Percentiles rank a stretch among this genome's conserved stretches.
Conservation (phyloP, 768 basidiomycete species). For the Hemileccinum impolitum region DNA sequence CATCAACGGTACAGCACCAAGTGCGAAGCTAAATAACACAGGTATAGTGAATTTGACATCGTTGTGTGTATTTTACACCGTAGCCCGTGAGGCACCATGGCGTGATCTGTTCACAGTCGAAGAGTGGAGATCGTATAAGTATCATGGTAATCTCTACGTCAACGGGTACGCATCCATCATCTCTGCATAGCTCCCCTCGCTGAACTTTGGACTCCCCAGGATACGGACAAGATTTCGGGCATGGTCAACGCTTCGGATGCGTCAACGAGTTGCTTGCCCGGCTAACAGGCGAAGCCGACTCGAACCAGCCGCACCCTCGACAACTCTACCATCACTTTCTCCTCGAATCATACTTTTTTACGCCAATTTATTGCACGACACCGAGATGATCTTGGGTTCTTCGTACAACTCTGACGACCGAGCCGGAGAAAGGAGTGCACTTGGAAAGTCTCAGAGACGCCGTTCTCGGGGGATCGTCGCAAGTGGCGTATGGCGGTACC, state of each 20-base stretch:
- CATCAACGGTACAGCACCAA: conserved; percentile 58
- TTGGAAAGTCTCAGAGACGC: conserved; percentile 59
- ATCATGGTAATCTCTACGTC: conserved; percentile 66
- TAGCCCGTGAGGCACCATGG: conserved; percentile 58
- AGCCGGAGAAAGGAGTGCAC: conserved; percentile 25
- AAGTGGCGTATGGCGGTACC: conserved; percentile 40
- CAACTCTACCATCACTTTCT: conserved; percentile 62
- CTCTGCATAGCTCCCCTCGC: background rate
- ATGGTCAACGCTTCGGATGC: conserved; percentile 82
- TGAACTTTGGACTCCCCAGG: conserved; percentile 29
- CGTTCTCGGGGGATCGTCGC: conserved; percentile 75
- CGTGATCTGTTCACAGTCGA: conserved; percentile 58
- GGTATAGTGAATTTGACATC: conserved; percentile 62
- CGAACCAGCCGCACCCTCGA: conserved; percentile 77
- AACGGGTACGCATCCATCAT: conserved; percentile 46
- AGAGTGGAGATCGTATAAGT: conserved; percentile 66
- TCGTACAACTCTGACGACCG: conserved; percentile 30
- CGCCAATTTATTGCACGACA: conserved; percentile 85
- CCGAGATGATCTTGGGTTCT: conserved; percentile 73
- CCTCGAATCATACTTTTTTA: conserved; percentile 62
- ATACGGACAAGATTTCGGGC: conserved; percentile 65
- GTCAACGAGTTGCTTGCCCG: conserved; percentile 87
- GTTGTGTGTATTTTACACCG: conserved; percentile 74
- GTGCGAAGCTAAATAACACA: conserved; percentile 49
- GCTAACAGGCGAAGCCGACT: conserved; percentile 60